Conservation (phyloP, 768 basidiomycete species). For the Suillus cothurnatus region DNA sequence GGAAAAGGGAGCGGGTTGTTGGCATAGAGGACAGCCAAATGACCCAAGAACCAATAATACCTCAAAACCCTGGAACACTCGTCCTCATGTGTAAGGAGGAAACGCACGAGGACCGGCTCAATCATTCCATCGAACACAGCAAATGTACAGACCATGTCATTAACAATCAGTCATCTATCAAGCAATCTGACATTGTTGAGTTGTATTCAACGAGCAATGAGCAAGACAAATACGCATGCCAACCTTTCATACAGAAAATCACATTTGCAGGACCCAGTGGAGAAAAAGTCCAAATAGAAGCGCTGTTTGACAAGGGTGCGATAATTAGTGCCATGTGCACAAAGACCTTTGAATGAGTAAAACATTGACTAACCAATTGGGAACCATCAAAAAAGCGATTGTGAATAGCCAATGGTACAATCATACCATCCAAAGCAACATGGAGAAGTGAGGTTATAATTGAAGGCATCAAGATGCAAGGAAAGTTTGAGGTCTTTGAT, state of each 20-base stretch:
- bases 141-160: too few species aligned
- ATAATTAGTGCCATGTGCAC: slow-evolving; percentile 31
- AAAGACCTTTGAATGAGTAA: slow-evolving; percentile 1
- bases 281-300: background rate
- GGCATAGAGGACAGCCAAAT: background rate
- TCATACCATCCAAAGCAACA: too few species aligned
- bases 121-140: background rate
- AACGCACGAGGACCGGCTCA: background rate
- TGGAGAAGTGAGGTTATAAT: too few species aligned
- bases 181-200: slow-evolving; percentile 1
- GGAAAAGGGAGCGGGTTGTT: background rate
- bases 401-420: too few species aligned
- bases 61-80: background rate
- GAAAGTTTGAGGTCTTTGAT: too few species aligned
- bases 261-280: background rate
- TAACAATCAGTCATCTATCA: too few species aligned
- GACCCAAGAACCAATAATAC: background rate
- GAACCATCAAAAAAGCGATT: slow-evolving; percentile 23
- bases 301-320: slow-evolving; percentile 34
- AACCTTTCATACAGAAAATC: background rate
- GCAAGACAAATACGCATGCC: too few species aligned
- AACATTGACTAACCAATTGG: slow-evolving; percentile 13
- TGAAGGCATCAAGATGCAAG: too few species aligned
- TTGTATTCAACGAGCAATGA: background rate
- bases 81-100: background rate